These are phyloP conservation scores for Trichophyton mentagrophytes DNA, from an alignment of 2,329 filamentous ascomycete genomes.

Conservation along the genomic window DNA sequence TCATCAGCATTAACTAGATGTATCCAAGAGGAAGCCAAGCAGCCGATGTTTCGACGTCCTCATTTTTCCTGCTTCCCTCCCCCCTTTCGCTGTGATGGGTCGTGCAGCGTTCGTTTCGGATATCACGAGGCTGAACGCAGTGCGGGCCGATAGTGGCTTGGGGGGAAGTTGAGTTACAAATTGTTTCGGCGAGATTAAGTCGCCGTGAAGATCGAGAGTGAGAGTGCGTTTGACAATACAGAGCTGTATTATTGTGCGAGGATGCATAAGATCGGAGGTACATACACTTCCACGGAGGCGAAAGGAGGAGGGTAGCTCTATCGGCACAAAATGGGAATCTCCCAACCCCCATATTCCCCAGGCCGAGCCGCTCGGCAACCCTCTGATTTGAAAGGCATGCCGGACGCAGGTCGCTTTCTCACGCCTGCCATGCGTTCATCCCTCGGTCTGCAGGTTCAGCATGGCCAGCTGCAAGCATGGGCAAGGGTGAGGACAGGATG, in stretches of 20 bases:
- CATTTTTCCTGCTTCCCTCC: neutral
- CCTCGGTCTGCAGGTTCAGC: neutral
- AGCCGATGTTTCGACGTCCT: neutral
- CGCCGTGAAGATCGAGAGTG: neutral
- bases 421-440: constrained; percentile 1
- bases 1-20: neutral
- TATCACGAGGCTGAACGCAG: neutral
- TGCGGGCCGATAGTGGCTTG: neutral
- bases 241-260: neutral
- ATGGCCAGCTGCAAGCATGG: neutral
- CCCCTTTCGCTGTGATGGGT: neutral
- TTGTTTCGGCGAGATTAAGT: neutral
- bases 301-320: neutral
- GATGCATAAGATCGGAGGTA: neutral
- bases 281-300: neutral
- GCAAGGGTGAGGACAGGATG: neutral
- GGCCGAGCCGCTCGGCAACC: neutral
- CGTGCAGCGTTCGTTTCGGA: neutral
- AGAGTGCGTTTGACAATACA: neutral
- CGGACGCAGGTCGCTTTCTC: neutral
- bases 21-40: neutral
- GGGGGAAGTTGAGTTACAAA: neutral
- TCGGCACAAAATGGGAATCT: neutral
- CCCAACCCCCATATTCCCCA: neutral
- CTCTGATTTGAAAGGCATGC: neutral